Evolutionary conservation across 169 alveolate species (phyloP).

Genomic region (Babesia bigemina): DNA sequence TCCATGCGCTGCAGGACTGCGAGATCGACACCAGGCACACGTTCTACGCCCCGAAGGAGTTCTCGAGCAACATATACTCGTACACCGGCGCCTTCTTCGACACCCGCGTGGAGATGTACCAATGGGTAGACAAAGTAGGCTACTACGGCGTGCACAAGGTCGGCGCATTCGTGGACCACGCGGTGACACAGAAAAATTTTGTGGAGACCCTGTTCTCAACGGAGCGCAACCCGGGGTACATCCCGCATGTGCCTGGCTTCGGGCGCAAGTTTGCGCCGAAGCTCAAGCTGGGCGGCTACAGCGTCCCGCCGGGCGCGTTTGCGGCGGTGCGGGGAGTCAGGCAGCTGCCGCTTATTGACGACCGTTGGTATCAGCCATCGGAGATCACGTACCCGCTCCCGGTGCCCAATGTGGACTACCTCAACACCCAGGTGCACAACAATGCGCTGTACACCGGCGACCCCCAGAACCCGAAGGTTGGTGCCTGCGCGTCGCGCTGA

Average conservation of each 20-base stretch:
- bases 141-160: constrained; percentile 32
- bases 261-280: constrained; percentile 63
- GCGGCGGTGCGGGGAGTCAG: constrained; percentile 38
- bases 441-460: constrained; percentile 80
- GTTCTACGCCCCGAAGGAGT: constrained; percentile 77
- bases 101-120: constrained; percentile 78
- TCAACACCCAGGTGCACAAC: constrained; percentile 74
- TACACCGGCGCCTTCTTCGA: constrained; percentile 77
- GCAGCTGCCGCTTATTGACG: constrained; percentile 72
- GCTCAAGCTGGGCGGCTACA: constrained; percentile 60
- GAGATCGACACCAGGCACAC: constrained; percentile 65
- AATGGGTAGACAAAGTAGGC: constrained; percentile 71
- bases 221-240: constrained; percentile 66
- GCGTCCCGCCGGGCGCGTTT: constrained; percentile 40
- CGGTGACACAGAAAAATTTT: constrained; percentile 44
- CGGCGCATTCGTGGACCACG: constrained; percentile 67
- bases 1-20: constrained; percentile 63
- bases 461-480: constrained; percentile 77
- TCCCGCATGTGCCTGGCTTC: constrained; percentile 64
- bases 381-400: constrained; percentile 71
- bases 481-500: not conserved
- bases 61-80: constrained; percentile 77
- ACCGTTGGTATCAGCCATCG: constrained; percentile 71
- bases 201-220: constrained; percentile 38
- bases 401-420: constrained; percentile 65